Conservation (phyloP, 306 rosid species). For the Dalbergia cultrata region DNA sequence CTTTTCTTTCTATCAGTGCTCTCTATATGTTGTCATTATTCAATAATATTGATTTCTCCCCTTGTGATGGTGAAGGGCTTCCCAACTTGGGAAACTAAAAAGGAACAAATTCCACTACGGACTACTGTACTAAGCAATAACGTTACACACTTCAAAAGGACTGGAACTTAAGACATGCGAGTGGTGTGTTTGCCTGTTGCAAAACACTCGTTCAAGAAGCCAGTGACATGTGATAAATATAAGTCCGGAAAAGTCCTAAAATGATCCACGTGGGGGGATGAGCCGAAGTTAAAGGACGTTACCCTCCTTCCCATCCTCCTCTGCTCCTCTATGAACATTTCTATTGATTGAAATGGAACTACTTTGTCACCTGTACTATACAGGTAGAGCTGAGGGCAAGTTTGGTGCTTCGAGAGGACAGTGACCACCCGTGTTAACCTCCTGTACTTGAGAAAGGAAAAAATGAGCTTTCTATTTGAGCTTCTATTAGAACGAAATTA, state of each 20-base stretch:
- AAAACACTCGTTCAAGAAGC: constrained; percentile 54
- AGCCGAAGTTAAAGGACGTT: constrained; percentile 68
- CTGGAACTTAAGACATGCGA: not conserved
- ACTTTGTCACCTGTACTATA: constrained; percentile 90
- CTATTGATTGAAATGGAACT: constrained; percentile 72
- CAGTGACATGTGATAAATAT: constrained; percentile 65
- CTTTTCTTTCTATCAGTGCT: not conserved
- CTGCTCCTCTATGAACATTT: constrained; percentile 76
- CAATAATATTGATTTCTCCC: not conserved
- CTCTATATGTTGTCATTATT: not conserved
- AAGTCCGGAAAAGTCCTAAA: constrained; percentile 71
- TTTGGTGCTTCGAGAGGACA: constrained; percentile 60
- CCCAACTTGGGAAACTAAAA: not conserved
- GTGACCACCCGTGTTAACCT: constrained; percentile 68
- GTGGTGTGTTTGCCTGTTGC: constrained; percentile 34
- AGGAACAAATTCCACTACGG: constrained; percentile 3
- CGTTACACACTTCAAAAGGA: constrained; percentile 10
- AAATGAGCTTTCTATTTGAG: not conserved
- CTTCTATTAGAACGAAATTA: constrained; percentile 7
- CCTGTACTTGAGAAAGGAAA: constrained; percentile 58
- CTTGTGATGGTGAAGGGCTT: not conserved
- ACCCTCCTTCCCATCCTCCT: constrained; percentile 66
- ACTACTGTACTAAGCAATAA: not conserved
- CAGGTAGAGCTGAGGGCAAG: constrained; percentile 91
- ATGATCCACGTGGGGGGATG: constrained; percentile 94